Conservation (phyloP, 345 rosid genomes). For the Aquilaria malaccensis region DNA sequence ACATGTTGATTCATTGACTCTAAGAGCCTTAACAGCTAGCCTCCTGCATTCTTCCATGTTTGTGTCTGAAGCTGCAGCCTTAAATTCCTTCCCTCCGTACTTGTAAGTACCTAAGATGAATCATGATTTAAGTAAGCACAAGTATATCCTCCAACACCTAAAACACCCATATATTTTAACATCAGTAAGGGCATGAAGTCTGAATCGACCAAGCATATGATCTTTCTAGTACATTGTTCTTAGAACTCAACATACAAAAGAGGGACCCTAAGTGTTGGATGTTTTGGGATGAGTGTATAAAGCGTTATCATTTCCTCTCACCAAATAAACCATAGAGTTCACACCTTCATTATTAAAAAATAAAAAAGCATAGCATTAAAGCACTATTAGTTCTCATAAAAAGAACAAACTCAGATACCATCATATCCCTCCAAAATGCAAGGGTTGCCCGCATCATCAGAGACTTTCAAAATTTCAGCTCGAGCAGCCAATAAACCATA, state of each 20-base stretch:
- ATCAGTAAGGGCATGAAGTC: too few relatives aligned
- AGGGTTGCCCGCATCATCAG: constrained; percentile 63
- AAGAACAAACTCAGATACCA: constrained; percentile 31
- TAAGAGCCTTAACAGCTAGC: constrained; percentile 63
- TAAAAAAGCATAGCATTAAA: neutral
- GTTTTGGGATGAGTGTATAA: too few relatives aligned
- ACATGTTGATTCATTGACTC: constrained; percentile 74
- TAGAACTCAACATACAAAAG: too few relatives aligned
- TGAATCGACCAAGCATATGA: too few relatives aligned
- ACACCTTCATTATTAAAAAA: neutral
- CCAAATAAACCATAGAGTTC: too few relatives aligned
- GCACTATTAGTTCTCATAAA: neutral
- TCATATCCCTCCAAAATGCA: constrained; percentile 76
- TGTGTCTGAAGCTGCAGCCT: constrained; percentile 62
- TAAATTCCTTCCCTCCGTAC: constrained; percentile 60
- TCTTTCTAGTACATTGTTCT: too few relatives aligned
- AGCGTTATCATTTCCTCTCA: too few relatives aligned
- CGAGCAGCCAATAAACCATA: constrained; percentile 97
- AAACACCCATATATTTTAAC: too few relatives aligned
- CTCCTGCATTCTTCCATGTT: constrained; percentile 71
- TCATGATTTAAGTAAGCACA: neutral
- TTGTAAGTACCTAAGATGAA: constrained; percentile 49
- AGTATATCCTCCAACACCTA: too few relatives aligned
- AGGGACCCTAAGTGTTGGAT: too few relatives aligned
- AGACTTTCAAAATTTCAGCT: constrained; percentile 75